Conservation (phyloP, 2,329 filamentous ascomycete species). For the Verticillium zaregamsianum region DNA sequence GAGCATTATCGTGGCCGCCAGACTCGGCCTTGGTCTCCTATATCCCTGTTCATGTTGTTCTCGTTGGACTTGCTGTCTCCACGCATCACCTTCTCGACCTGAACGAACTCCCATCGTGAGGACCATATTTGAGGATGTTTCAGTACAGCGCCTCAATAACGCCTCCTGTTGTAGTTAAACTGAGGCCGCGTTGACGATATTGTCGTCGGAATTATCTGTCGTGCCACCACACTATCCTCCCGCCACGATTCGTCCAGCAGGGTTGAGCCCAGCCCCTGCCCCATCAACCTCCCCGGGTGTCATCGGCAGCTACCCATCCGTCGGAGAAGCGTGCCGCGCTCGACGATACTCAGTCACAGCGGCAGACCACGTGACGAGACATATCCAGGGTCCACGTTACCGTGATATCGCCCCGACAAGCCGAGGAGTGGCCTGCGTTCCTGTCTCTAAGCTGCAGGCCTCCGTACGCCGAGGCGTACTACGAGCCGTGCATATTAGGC, state of each 20-base stretch:
- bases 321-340: not conserved
- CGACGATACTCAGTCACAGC: not conserved
- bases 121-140: not conserved
- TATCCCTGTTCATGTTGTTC: no score
- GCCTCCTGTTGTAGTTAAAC: not conserved
- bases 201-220: not conserved
- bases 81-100: no score
- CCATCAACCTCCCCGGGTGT: not conserved
- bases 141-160: not conserved
- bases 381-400: not conserved
- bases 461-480: not conserved
- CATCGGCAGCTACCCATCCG: not conserved
- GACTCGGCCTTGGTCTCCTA: no score
- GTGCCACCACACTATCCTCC: not conserved
- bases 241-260: not conserved
- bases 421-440: not conserved
- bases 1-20: no score
- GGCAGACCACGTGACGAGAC: not conserved
- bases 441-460: not conserved
- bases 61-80: no score
- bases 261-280: not conserved
- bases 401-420: conserved; percentile 1
- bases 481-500: conserved; percentile 1
- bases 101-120: no score
- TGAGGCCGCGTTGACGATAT: not conserved